Conservation (phyloP, 805 yeast genomes). For the Danielia reshetovae region DNA sequence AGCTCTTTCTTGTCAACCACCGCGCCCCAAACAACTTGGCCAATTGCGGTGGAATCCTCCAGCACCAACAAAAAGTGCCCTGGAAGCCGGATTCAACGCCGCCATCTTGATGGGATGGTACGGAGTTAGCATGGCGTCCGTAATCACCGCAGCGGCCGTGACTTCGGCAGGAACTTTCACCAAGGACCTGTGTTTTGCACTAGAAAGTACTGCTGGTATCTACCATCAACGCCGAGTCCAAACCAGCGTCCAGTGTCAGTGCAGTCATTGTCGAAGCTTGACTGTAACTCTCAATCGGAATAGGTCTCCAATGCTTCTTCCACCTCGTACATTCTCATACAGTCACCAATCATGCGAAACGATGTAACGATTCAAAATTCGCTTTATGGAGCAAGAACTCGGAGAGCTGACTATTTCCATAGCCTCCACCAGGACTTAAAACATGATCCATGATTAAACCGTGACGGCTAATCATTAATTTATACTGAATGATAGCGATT, state of each 20-base stretch:
- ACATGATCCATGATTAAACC: too few species aligned
- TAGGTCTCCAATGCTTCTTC: too few species aligned
- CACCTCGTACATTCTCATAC: too few species aligned
- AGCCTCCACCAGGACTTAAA: too few species aligned
- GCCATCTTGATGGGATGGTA: constrained; percentile 1
- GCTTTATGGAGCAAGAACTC: too few species aligned
- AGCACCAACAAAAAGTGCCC: neutral
- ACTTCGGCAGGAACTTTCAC: neutral
- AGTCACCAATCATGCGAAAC: too few species aligned
- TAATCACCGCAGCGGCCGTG: neutral
- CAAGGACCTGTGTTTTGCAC: neutral
- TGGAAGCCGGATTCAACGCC: neutral
- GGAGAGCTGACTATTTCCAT: too few species aligned
- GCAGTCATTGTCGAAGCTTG: constrained; percentile 1
- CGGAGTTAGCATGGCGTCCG: constrained; percentile 2
- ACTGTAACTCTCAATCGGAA: too few species aligned
- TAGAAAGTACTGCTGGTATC: constrained; percentile 1
- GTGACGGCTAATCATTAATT: too few species aligned
- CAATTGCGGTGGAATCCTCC: constrained; percentile 1
- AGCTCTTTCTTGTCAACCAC: constrained; percentile 21
- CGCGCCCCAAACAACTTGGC: constrained; percentile 1
- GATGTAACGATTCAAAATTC: too few species aligned
- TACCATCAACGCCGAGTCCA: neutral
- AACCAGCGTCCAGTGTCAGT: neutral
- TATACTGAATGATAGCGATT: too few species aligned